phyloP scores from a whole-genome alignment of 2,329 filamentous ascomycete species.

The Plenodomus tracheiphilus region DNA sequence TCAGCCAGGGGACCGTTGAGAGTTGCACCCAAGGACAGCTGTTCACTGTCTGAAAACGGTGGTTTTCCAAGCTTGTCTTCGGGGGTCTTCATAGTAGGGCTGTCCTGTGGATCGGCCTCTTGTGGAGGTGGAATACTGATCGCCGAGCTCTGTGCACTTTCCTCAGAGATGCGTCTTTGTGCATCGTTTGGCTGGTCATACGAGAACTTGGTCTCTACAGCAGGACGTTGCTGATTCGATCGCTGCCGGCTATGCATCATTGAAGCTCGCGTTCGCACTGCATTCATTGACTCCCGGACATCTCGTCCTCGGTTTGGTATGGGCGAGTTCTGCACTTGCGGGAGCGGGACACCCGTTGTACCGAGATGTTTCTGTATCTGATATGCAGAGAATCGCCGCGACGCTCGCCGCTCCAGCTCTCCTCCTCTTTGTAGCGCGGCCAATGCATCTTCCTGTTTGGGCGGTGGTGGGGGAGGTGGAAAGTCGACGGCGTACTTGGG shows the following conservation, averaged over 20 bases:
- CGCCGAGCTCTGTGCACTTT: constrained; percentile 50
- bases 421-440: constrained; percentile 89
- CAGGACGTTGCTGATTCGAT: constrained; percentile 52
- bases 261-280: constrained; percentile 64
- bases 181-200: constrained; percentile 57
- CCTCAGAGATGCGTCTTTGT: constrained; percentile 63
- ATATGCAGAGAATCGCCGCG: constrained; percentile 90
- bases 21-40: constrained; percentile 38
- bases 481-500: constrained; percentile 57
- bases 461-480: constrained; percentile 76
- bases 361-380: constrained; percentile 95
- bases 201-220: constrained; percentile 57
- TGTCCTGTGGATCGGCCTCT: constrained; percentile 36
- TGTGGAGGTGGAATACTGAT: constrained; percentile 41
- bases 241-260: constrained; percentile 56
- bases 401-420: constrained; percentile 89
- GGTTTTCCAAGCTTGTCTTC: constrained; percentile 64
- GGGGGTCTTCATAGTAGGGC: constrained; percentile 57
- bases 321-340: constrained; percentile 74
- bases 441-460: constrained; percentile 85
- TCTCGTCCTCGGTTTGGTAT: constrained; percentile 85
- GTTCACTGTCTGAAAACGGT: constrained; percentile 38
- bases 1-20: constrained; percentile 42
- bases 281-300: constrained; percentile 80
- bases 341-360: constrained; percentile 81